phyloP scores from a whole-genome alignment of 257 asterid species.

The Solanum appendiculatum region DNA sequence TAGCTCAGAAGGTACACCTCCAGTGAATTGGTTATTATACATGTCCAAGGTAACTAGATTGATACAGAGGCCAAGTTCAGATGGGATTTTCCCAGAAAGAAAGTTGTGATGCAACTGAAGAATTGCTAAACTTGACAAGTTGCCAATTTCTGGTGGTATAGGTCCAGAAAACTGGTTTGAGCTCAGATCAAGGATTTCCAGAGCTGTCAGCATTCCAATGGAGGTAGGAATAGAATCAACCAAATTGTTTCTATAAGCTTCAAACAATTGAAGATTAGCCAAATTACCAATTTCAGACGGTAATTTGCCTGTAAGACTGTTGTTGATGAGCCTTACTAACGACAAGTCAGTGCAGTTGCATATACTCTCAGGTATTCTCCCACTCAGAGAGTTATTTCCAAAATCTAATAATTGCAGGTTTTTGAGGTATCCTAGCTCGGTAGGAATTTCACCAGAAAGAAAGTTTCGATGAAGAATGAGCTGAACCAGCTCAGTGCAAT shows the following conservation, averaged over 20 bases:
- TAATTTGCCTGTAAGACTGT: conserved; percentile 55
- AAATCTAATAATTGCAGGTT: conserved; percentile 38
- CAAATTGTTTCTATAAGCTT: conserved; percentile 33
- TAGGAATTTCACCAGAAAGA: conserved; percentile 54
- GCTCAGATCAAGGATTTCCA: conserved; percentile 50
- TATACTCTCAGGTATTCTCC: conserved; percentile 46
- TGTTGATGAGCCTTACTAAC: conserved; percentile 34
- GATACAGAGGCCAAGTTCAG: conserved; percentile 39
- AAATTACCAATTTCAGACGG: conserved; percentile 54
- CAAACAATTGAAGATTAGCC: conserved; percentile 36
- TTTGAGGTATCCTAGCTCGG: conserved; percentile 37
- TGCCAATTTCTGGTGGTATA: conserved; percentile 60
- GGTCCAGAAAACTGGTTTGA: conserved; percentile 45
- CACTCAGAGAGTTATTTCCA: conserved; percentile 47
- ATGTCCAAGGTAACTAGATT: conserved; percentile 34
- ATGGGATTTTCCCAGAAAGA: conserved; percentile 57
- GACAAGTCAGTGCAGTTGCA: conserved; percentile 48
- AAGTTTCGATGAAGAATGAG: conserved; percentile 37
- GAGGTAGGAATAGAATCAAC: conserved; percentile 60
- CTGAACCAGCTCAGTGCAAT: conserved; percentile 29
- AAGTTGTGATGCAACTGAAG: conserved; percentile 45
- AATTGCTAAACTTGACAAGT: conserved; percentile 25
- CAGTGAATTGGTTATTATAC: conserved; percentile 39
- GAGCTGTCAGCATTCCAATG: conserved; percentile 28
- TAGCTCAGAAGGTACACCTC: conserved; percentile 49